Conservation (phyloP, 2,329 filamentous ascomycete species). For the Cladosporium oxysporum region DNA sequence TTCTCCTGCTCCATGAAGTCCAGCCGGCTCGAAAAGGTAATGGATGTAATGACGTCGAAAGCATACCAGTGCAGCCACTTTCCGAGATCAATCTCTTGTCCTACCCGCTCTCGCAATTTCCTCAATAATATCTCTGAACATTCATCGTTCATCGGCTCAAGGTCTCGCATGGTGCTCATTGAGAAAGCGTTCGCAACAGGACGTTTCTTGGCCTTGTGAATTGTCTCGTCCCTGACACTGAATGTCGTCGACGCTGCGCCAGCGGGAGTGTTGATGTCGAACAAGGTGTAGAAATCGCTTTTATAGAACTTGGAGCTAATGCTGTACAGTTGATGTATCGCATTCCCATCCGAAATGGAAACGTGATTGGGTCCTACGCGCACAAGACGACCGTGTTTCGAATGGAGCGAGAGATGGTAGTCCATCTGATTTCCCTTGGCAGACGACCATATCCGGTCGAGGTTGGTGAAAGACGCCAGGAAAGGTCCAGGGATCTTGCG, state of each 20-base stretch:
- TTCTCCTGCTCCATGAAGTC: constrained; percentile 27
- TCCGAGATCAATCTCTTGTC: constrained; percentile 27
- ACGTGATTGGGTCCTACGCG: constrained; percentile 75
- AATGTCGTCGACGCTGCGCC: constrained; percentile 36
- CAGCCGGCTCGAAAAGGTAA: constrained; percentile 28
- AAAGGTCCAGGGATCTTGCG: constrained; percentile 53
- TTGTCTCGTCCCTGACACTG: constrained; percentile 42
- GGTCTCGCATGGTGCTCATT: constrained; percentile 28
- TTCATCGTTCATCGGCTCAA: constrained; percentile 31
- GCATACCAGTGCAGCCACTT: constrained; percentile 31
- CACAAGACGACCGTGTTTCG: constrained; percentile 68
- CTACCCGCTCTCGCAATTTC: constrained; percentile 24
- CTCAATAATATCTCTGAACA: constrained; percentile 27
- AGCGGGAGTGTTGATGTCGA: constrained; percentile 28
- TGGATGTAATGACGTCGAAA: constrained; percentile 30
- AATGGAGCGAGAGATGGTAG: constrained; percentile 59
- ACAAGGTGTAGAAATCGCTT: constrained; percentile 25
- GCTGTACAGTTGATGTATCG: constrained; percentile 62
- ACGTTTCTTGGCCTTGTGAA: constrained; percentile 44
- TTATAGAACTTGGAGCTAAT: constrained; percentile 29
- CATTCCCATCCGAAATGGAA: constrained; percentile 68
- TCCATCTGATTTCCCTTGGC: constrained; percentile 70
- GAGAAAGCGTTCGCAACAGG: constrained; percentile 29
- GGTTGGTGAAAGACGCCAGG: constrained; percentile 55
- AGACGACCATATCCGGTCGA: constrained; percentile 49